These are phyloP conservation scores for Cornus controversa DNA, from an alignment of 148 eudicot genomes.

Conservation along the genomic window DNA sequence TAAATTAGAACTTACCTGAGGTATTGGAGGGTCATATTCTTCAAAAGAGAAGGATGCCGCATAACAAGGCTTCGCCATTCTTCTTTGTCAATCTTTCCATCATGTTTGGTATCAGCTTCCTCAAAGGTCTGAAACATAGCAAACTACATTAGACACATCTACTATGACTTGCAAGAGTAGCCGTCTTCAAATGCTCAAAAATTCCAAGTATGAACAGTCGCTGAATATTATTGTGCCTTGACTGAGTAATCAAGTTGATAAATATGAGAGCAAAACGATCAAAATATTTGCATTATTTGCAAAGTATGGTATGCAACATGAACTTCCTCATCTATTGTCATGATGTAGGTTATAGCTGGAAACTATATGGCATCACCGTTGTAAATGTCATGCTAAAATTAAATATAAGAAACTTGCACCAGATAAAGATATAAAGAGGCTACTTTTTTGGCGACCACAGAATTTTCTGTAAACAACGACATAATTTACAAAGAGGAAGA, in stretches of 20 bases:
- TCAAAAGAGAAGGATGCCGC: conserved; percentile 61
- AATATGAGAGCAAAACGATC: not conserved
- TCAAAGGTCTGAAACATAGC: conserved; percentile 48
- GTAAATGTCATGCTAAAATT: not conserved
- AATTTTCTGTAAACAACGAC: not conserved
- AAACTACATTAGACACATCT: not conserved
- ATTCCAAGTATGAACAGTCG: not conserved
- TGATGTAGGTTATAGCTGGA: not conserved
- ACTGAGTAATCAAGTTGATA: not conserved
- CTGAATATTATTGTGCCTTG: not conserved
- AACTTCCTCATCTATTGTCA: not conserved
- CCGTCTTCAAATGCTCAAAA: not conserved
- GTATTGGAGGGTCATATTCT: conserved; percentile 74
- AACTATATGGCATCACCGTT: not conserved
- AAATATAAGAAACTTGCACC: not conserved
- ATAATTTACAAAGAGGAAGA: not conserved
- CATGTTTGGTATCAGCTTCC: conserved; percentile 72
- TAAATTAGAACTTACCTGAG: conserved; percentile 44
- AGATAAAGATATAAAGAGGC: not conserved
- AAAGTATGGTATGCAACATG: not conserved
- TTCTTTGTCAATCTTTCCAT: conserved; percentile 68
- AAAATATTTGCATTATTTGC: not conserved
- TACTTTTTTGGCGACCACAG: not conserved
- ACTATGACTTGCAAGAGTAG: not conserved
- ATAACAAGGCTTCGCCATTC: conserved; percentile 62